Conservation (phyloP, 306 rosid species). For the Argentina anserina region DNA sequence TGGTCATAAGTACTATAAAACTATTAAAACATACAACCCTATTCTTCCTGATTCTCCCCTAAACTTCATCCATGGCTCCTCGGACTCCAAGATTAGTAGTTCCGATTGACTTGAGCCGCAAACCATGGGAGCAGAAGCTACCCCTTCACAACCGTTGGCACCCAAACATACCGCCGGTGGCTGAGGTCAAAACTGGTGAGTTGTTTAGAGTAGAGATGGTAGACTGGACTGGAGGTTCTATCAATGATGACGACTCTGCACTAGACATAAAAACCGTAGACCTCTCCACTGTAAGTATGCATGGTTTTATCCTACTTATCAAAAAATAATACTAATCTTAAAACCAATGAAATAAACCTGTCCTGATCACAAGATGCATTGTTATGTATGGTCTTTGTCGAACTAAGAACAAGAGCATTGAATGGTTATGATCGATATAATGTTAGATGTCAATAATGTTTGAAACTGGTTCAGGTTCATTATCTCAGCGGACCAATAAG, state of each 20-base stretch:
- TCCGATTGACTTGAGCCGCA: conserved; percentile 59
- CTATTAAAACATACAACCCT: no score
- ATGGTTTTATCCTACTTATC: not conserved
- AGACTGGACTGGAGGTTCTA: conserved; percentile 77
- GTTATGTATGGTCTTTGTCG: not conserved
- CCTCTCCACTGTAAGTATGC: conserved; percentile 60
- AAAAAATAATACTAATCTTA: no score
- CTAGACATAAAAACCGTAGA: conserved; percentile 54
- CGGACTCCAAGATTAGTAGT: conserved; percentile 48
- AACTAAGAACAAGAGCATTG: not conserved
- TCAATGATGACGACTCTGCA: conserved; percentile 63
- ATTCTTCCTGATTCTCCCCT: not conserved
- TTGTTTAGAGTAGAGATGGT: conserved; percentile 73
- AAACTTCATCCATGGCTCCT: conserved; percentile 57
- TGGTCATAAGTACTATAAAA: not conserved
- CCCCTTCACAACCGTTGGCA: conserved; percentile 95
- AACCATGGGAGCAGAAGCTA: conserved; percentile 67
- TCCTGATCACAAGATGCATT: not conserved
- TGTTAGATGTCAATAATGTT: not conserved
- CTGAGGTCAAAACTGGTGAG: conserved; percentile 43
- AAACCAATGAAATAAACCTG: not conserved
- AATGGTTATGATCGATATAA: not conserved
- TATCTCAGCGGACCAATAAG: conserved; percentile 83
- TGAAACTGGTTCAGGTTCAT: conserved; percentile 48
- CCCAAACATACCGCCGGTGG: conserved; percentile 57